phyloP scores from a whole-genome alignment of 495 filamentous ascomycete genomes.

The Elasticomyces elasticus region DNA sequence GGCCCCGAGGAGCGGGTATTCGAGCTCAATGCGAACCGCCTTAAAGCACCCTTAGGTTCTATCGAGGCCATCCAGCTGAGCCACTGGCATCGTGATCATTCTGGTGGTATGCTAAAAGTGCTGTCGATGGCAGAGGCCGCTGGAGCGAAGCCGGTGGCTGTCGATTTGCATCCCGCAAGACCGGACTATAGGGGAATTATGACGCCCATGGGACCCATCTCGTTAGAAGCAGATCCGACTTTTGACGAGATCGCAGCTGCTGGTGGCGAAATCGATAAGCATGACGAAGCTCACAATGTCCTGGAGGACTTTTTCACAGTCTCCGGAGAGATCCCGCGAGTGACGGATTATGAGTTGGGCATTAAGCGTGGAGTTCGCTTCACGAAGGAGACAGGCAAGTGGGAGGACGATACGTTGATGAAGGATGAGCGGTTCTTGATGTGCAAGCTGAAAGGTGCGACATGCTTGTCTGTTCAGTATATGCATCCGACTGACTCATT shows the following conservation, averaged over 20 bases:
- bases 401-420: constrained; percentile 47
- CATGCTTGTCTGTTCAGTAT: background rate
- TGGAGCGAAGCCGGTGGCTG: constrained; percentile 26
- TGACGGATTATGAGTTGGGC: constrained; percentile 46
- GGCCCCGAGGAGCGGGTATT: constrained; percentile 50
- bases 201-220: constrained; percentile 32
- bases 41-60: constrained; percentile 37
- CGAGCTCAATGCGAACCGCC: constrained; percentile 44
- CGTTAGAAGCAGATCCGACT: constrained; percentile 48
- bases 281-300: constrained; percentile 39
- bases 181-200: constrained; percentile 46
- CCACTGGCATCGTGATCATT: constrained; percentile 58
- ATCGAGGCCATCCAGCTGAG: constrained; percentile 35
- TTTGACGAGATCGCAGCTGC: constrained; percentile 43
- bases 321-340: constrained; percentile 48
- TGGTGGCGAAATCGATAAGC: constrained; percentile 40
- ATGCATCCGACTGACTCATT: background rate
- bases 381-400: constrained; percentile 36
- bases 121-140: constrained; percentile 36
- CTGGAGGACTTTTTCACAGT: constrained; percentile 48
- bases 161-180: constrained; percentile 48
- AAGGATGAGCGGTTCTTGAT: constrained; percentile 50
- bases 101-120: constrained; percentile 46
- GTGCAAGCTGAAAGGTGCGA: constrained; percentile 47
- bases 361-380: constrained; percentile 41